Conservation (phyloP, 1,284 basidiomycete genomes). For the Cystobasidium sp. region DNA sequence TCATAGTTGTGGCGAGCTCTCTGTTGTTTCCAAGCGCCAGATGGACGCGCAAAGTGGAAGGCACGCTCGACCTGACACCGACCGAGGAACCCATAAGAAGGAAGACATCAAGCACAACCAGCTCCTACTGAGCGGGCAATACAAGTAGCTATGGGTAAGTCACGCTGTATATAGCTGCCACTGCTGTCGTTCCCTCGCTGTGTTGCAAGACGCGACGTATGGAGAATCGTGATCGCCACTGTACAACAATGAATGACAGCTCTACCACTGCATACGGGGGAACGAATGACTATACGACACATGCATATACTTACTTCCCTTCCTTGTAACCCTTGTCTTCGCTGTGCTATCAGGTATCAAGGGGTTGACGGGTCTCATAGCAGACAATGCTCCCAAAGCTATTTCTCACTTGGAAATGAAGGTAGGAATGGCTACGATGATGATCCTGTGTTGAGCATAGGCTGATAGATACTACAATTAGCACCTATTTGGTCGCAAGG, state of each 20-base stretch:
- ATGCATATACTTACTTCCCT: background rate
- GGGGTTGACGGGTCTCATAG: slow-evolving; percentile 86
- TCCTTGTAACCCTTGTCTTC: background rate
- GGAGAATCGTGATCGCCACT: slow-evolving; percentile 15
- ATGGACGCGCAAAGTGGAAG: no score
- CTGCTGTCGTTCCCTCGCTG: background rate
- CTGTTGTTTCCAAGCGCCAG: no score
- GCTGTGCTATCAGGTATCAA: slow-evolving; percentile 76
- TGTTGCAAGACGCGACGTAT: background rate
- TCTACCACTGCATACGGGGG: background rate
- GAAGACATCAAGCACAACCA: no score
- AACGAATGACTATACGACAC: no score
- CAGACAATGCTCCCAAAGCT: slow-evolving; percentile 82
- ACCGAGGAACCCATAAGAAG: no score
- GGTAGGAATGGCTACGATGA: slow-evolving; percentile 38
- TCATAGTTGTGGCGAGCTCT: no score
- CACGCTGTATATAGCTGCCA: background rate
- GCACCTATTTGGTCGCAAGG: slow-evolving; percentile 88
- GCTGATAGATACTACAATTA: slow-evolving; percentile 1
- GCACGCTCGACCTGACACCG: no score
- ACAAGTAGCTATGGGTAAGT: slow-evolving; percentile 2
- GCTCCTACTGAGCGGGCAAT: background rate
- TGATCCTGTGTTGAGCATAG: background rate
- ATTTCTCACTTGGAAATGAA: slow-evolving; percentile 95
- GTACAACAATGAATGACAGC: background rate